Base-by-base conservation (phyloP, 805 yeast species). In the Ogataea sp. region DNA sequence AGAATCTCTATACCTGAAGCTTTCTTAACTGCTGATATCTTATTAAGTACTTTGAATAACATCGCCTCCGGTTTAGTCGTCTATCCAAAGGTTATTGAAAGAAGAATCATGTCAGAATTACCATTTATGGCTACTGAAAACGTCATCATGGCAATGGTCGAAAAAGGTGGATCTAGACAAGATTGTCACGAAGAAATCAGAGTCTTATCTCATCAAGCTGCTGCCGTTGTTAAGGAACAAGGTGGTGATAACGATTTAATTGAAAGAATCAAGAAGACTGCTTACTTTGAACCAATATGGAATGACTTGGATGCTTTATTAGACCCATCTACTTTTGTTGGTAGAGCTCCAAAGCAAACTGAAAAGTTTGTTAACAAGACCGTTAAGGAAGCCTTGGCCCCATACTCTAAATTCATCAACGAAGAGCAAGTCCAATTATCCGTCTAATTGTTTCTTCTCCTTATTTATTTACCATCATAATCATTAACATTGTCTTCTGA, bases 101-200 rank as follows among this genome's bases (percentile, higher is more conserved):
- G 97, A 71, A 83, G 97, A 68, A 93, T 93, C 65, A 78, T 59
- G 61, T 75, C 96, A 38, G 98, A 93, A 67, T 73, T 93, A 58
- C 98, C 98, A 52, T 93, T 93, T 75, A 93, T 93, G 98, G 98
- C 98, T 50, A 93, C 98, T 42, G 98, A 93, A 70, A 93, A 93
- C 68, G 77, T 93, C 63, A 93, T 93, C 64, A 93, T 93, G 98
- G 98, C 98, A 39, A 93, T 93, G 97, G 98, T 93, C 42, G 95
- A 88, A 67, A 82, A 83, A 62, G 97, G 97, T 53, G 97, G 85
- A 25, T 88, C 95, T 25, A 83, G 98, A 75, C 98, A 93, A 72
- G 96, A 90, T 42, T 90, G 96, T 58, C 98, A 93, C 66, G 98
- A 93, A 71, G 83, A 84, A 67, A 89, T 93, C 67, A 81, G 98